These are phyloP conservation scores for Withania somnifera DNA, from an alignment of 305 asterid species.

Conservation along the genomic window DNA sequence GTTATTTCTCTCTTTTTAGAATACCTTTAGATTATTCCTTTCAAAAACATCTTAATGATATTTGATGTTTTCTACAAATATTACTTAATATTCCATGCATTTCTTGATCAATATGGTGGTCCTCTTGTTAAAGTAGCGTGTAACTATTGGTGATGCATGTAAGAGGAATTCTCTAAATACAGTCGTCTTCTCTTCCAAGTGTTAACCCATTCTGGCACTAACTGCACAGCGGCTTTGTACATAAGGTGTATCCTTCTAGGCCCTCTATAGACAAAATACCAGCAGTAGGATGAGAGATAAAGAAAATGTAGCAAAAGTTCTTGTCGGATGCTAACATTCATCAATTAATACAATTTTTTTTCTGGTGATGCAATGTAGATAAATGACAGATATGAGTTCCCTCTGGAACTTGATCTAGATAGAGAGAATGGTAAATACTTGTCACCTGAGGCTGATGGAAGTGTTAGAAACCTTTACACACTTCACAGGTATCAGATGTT, in stretches of 20 bases:
- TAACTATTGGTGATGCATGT: background rate
- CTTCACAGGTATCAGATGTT: conserved; percentile 40
- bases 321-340: background rate
- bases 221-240: background rate
- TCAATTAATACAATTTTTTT: background rate
- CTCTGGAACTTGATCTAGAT: conserved; percentile 55
- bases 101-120: background rate
- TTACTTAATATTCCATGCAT: background rate
- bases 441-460: conserved; percentile 48
- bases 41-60: background rate
- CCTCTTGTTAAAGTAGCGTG: background rate
- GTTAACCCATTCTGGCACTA: background rate
- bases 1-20: background rate
- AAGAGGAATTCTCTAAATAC: background rate
- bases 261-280: background rate
- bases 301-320: background rate
- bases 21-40: no score
- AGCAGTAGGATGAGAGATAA: background rate
- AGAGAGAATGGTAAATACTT: conserved; percentile 45
- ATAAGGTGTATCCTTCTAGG: background rate
- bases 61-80: background rate
- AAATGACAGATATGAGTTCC: conserved; percentile 54
- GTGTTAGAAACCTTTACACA: conserved; percentile 48
- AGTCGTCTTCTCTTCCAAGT: background rate
- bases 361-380: conserved; percentile 29